A percentile compares a stretch with the other conserved stretches of the same genome.
Conservation (phyloP, 1,284 basidiomycete species). For the Tylopilus sp. region DNA sequence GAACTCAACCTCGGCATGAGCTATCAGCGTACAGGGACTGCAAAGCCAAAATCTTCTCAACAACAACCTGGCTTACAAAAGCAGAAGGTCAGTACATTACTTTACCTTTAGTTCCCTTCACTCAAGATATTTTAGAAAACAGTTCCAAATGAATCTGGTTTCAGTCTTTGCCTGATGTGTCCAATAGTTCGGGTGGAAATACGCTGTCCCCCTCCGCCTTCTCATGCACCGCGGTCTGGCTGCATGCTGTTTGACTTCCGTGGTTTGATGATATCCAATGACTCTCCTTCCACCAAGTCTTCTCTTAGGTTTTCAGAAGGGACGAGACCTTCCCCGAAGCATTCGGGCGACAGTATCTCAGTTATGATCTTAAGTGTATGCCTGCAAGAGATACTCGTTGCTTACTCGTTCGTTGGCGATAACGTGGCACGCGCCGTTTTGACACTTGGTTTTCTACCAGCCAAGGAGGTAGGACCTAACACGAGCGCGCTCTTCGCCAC, state of each 20-base stretch:
- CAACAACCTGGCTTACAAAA: constrained; percentile 3
- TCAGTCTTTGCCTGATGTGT: constrained; percentile 32
- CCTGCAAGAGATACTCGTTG: constrained; percentile 46
- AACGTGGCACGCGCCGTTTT: constrained; percentile 25
- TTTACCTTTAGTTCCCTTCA: constrained; percentile 2
- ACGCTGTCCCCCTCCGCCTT: constrained; percentile 50
- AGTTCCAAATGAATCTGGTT: background rate
- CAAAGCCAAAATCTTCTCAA: constrained; percentile 7
- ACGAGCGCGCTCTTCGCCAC: constrained; percentile 25
- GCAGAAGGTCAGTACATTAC: constrained; percentile 23
- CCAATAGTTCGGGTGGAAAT: constrained; percentile 60
- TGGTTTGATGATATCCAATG: constrained; percentile 43
- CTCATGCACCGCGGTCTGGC: constrained; percentile 53
- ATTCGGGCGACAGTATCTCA: constrained; percentile 3
- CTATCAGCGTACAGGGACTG: constrained; percentile 34
- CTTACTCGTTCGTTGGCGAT: constrained; percentile 40
- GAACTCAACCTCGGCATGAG: constrained; percentile 53
- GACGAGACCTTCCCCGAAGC: background rate
- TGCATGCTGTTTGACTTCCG: constrained; percentile 63
- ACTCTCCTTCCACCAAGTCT: constrained; percentile 26
- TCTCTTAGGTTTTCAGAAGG: constrained; percentile 42
- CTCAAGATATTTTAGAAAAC: constrained; percentile 16
- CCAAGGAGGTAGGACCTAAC: constrained; percentile 8
- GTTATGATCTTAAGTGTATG: constrained; percentile 18
- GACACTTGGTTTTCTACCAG: constrained; percentile 26